Conservation (phyloP, 176 grass and related monocot species). For the Oryza coarctata region DNA sequence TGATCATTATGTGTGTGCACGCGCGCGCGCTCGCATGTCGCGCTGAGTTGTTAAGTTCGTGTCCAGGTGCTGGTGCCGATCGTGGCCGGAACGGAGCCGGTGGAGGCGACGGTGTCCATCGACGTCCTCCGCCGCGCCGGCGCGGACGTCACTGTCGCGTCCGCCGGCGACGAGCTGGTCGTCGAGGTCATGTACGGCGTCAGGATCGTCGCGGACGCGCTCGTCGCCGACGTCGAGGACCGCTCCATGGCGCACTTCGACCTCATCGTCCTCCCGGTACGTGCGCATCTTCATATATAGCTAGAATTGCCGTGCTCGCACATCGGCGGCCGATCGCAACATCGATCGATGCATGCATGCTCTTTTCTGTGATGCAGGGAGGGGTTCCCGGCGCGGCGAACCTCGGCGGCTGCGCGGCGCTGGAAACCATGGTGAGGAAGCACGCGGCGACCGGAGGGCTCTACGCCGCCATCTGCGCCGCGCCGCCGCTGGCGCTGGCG, state of each 20-base stretch:
- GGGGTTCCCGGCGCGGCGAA: conserved; percentile 49
- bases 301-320: background rate
- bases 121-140: conserved; percentile 78
- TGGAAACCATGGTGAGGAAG: conserved; percentile 49
- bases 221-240: conserved; percentile 33
- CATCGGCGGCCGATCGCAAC: too few species aligned
- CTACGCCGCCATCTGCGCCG: conserved; percentile 63
- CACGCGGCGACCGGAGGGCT: conserved; percentile 43
- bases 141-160: conserved; percentile 70
- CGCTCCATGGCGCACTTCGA: conserved; percentile 51
- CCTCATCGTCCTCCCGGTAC: conserved; percentile 70
- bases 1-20: too few species aligned
- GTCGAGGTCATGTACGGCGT: conserved; percentile 64
- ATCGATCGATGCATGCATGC: background rate
- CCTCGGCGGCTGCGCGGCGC: conserved; percentile 44
- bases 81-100: conserved; percentile 69
- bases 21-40: too few species aligned
- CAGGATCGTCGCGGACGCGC: conserved; percentile 68
- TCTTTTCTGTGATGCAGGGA: conserved; percentile 34
- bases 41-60: too few species aligned
- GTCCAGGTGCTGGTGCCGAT: conserved; percentile 69
- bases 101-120: conserved; percentile 64
- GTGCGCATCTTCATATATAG: background rate
- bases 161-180: conserved; percentile 42
- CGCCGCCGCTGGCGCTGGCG: conserved; percentile 52